These are phyloP conservation scores for Cetraspora pellucida DNA, from an alignment of 192 early-diverging fungal species.

Conservation along the genomic window DNA sequence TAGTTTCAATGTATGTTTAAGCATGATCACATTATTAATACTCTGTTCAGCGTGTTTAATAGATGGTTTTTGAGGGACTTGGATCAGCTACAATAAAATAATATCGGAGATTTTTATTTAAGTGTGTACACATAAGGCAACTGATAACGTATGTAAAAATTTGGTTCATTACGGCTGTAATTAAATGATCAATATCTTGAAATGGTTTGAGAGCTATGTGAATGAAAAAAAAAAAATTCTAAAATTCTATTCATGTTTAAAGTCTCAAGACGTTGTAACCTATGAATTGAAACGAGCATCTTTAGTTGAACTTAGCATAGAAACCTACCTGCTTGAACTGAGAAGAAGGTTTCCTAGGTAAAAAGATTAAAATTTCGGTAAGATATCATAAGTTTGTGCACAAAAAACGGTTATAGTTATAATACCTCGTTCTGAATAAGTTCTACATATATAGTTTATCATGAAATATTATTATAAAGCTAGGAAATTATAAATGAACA, in stretches of 20 bases:
- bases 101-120: not conserved
- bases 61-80: constrained; percentile 50
- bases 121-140: not conserved
- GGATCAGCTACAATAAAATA: constrained; percentile 41
- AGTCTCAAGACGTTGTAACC: not conserved
- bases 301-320: too few relatives aligned
- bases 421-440: constrained; percentile 36
- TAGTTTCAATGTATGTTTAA: constrained; percentile 68
- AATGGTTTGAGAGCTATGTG: constrained; percentile 44
- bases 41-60: constrained; percentile 62
- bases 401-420: constrained; percentile 25
- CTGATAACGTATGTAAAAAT: not conserved
- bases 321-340: constrained; percentile 39
- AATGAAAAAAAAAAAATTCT: not conserved
- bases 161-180: constrained; percentile 41
- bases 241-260: not conserved
- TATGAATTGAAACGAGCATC: too few relatives aligned
- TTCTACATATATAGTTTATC: constrained; percentile 19
- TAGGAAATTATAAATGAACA: not conserved
- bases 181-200: constrained; percentile 59
- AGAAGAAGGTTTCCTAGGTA: constrained; percentile 54
- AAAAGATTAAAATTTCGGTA: constrained; percentile 39
- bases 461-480: constrained; percentile 2
- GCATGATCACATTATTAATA: constrained; percentile 68
- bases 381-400: constrained; percentile 39